Percentiles rank a stretch among this genome's conserved stretches.
phyloP scores from a whole-genome alignment of 148 eudicot genomes.

The Euryodendron excelsum region DNA sequence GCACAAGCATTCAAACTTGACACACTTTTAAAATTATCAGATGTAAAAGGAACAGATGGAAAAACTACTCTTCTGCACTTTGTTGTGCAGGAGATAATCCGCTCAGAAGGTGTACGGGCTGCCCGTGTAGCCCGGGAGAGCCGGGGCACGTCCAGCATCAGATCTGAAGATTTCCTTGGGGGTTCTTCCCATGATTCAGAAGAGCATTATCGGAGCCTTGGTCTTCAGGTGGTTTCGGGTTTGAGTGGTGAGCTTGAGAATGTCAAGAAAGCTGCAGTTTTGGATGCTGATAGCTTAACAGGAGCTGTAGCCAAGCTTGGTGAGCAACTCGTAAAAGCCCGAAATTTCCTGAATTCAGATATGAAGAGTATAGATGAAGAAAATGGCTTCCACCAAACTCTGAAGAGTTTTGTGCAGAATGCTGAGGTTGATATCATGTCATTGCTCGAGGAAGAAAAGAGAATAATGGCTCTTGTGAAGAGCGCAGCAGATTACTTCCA shows the following conservation, averaged over 20 bases:
- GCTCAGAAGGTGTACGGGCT: constrained; percentile 78
- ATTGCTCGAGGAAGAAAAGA: constrained; percentile 73
- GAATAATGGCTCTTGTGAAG: constrained; percentile 58
- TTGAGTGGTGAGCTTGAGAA: constrained; percentile 60
- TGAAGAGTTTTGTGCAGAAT: constrained; percentile 56
- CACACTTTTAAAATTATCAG: constrained; percentile 70
- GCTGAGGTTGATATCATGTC: constrained; percentile 50
- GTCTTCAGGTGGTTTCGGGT: constrained; percentile 70
- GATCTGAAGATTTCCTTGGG: constrained; percentile 44
- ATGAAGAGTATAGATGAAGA: constrained; percentile 43
- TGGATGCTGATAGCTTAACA: constrained; percentile 58
- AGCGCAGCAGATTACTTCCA: constrained; percentile 75
- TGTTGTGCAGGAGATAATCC: constrained; percentile 71
- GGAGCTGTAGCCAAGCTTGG: constrained; percentile 59
- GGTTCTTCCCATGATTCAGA: constrained; percentile 46
- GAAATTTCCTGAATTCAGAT: constrained; percentile 53
- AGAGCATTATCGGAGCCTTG: constrained; percentile 56
- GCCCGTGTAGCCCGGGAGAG: constrained; percentile 47
- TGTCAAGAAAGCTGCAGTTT: constrained; percentile 66
- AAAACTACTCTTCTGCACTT: constrained; percentile 80
- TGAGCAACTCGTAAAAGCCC: constrained; percentile 44
- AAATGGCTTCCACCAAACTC: constrained; percentile 47
- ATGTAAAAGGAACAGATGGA: constrained; percentile 74
- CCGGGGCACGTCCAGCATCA: constrained; percentile 32
- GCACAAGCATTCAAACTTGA: constrained; percentile 81